Evolutionary conservation across 441 rosid species (phyloP).

Genomic region (Manihot esculenta): DNA sequence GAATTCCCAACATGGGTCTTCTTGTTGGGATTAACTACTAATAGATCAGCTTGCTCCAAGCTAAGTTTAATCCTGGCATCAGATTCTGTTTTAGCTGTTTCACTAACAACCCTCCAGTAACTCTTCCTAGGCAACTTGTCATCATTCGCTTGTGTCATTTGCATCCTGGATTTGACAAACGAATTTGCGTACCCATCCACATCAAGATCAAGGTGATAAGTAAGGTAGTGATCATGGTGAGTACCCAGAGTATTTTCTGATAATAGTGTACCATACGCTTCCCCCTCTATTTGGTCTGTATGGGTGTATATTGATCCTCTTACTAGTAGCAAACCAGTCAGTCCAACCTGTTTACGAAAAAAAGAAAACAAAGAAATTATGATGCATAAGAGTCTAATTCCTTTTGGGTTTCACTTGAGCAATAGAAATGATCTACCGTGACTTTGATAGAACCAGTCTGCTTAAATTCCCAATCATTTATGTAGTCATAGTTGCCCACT

Average conservation of each 20-base stretch:
- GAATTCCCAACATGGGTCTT: constrained; percentile 30
- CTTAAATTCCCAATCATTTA: constrained; percentile 63
- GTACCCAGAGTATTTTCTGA: constrained; percentile 36
- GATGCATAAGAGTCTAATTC: background rate
- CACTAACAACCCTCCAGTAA: constrained; percentile 32
- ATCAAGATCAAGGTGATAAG: constrained; percentile 35
- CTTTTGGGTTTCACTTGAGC: too few species aligned
- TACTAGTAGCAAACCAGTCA: constrained; percentile 49
- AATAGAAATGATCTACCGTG: constrained; percentile 27
- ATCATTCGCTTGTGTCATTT: constrained; percentile 1
- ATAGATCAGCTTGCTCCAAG: constrained; percentile 16
- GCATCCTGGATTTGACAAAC: constrained; percentile 27
- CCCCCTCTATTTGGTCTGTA: constrained; percentile 31
- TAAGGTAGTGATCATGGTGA: constrained; percentile 37
- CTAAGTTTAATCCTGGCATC: constrained; percentile 30
- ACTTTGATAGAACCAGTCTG: constrained; percentile 63
- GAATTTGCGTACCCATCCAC: constrained; percentile 38
- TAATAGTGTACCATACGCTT: constrained; percentile 31
- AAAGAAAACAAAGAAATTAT: background rate
- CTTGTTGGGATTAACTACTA: constrained; percentile 36
- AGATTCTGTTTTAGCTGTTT: constrained; percentile 35
- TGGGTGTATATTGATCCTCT: constrained; percentile 34
- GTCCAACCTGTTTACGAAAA: constrained; percentile 39
- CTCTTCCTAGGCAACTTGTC: constrained; percentile 32
- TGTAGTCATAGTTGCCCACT: constrained; percentile 59